Evolutionary conservation across 2,329 filamentous ascomycete species (phyloP).

Genomic region (Fusarium armeniacum): DNA sequence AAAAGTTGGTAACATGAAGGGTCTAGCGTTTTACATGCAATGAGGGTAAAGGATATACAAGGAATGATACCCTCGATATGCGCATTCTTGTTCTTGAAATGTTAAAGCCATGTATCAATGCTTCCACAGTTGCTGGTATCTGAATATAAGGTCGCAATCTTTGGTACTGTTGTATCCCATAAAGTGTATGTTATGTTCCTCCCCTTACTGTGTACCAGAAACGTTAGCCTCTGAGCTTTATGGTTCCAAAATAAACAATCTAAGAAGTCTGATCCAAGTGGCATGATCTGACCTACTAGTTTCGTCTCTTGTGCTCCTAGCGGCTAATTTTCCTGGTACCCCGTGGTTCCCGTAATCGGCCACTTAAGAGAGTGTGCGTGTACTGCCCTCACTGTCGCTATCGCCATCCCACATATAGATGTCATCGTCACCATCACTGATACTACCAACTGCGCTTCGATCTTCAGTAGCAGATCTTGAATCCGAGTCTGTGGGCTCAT

Average conservation of each 20-base stretch:
- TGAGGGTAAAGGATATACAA: conserved; percentile 18
- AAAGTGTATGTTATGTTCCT: neutral
- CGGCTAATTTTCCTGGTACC: no score
- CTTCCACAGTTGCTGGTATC: conserved; percentile 4
- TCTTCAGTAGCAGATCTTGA: conserved; percentile 19
- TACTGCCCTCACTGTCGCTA: conserved; percentile 29
- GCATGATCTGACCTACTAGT: no score
- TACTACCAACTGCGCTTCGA: conserved; percentile 14
- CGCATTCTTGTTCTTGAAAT: neutral
- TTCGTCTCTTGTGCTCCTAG: no score
- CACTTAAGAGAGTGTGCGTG: conserved; percentile 22
- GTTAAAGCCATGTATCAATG: conserved; percentile 6
- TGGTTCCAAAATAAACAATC: no score
- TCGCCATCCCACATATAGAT: conserved; percentile 30
- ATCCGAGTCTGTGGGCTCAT: conserved; percentile 44
- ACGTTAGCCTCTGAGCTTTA: no score
- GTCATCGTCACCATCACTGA: conserved; percentile 35
- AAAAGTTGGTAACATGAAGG: conserved; percentile 12
- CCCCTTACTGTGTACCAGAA: neutral
- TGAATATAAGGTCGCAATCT: neutral
- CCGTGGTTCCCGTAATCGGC: neutral
- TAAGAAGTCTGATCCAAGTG: no score
- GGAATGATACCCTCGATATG: conserved; percentile 30
- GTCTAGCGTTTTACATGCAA: conserved; percentile 31
- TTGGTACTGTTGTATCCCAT: conserved; percentile 10